Percentiles rank a stretch among this genome's conserved stretches.
phyloP scores from a whole-genome alignment of 2,329 filamentous ascomycete genomes.

The Rhynchosporium secalis region DNA sequence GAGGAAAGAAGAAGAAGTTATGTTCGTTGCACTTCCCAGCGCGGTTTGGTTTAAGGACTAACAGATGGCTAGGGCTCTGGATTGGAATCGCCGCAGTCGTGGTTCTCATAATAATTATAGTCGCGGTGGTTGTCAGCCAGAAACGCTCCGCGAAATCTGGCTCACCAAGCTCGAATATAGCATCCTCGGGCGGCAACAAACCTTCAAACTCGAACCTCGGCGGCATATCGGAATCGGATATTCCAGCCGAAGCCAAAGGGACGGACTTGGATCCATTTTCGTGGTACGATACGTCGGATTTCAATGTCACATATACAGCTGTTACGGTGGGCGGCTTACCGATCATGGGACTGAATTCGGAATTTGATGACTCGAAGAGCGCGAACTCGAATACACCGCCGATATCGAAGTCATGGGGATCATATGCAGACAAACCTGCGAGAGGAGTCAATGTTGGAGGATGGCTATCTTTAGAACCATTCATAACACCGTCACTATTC shows the following conservation, averaged over 20 bases:
- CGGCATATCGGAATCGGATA: constrained; percentile 48
- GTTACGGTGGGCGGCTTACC: constrained; percentile 82
- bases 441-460: constrained; percentile 91
- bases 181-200: constrained; percentile 25
- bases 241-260: constrained; percentile 65
- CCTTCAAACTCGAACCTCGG: constrained; percentile 49
- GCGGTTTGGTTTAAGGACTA: constrained; percentile 10
- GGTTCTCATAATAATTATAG: constrained; percentile 64
- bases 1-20: constrained; percentile 56
- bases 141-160: constrained; percentile 45
- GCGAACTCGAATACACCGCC: constrained; percentile 81
- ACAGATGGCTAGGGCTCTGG: constrained; percentile 30
- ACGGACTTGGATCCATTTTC: constrained; percentile 85
- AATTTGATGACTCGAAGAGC: constrained; percentile 79
- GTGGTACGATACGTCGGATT: constrained; percentile 87
- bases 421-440: constrained; percentile 76
- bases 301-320: constrained; percentile 92
- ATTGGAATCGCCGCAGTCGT: constrained; percentile 56
- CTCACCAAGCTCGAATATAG: constrained; percentile 21
- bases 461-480: constrained; percentile 92
- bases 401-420: constrained; percentile 71
- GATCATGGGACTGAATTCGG: constrained; percentile 81
- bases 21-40: constrained; percentile 47
- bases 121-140: constrained; percentile 65
- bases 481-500: constrained; percentile 93